Conservation (phyloP, 441 rosid genomes). For the Codiaeum variegatum region DNA sequence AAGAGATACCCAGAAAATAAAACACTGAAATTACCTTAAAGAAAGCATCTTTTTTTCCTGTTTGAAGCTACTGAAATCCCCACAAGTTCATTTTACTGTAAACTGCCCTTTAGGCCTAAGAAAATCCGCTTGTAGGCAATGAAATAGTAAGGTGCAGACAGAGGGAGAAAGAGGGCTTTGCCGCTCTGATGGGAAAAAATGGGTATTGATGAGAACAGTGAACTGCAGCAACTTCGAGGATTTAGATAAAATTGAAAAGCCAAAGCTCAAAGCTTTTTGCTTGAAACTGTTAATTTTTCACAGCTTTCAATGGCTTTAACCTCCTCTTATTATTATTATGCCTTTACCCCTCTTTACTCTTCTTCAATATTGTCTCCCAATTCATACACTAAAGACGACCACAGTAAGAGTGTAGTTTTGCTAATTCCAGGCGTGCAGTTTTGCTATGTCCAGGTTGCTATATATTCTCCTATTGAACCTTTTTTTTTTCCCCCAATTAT, state of each 20-base stretch:
- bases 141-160: neutral
- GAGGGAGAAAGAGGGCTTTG: neutral
- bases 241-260: neutral
- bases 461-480: too few relatives aligned
- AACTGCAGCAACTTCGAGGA: constrained; percentile 7
- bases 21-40: constrained; percentile 38
- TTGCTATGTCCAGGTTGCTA: too few relatives aligned
- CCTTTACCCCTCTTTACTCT: neutral
- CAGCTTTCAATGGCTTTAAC: neutral
- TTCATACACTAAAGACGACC: neutral
- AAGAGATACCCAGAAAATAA: constrained; percentile 14
- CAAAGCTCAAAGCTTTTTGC: neutral
- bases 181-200: neutral
- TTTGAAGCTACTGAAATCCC: constrained; percentile 28
- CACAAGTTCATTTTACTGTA: constrained; percentile 23
- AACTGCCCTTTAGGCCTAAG: neutral
- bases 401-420: too few relatives aligned
- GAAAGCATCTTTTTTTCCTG: constrained; percentile 38
- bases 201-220: neutral
- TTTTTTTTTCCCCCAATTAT: too few relatives aligned
- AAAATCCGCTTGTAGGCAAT: constrained; percentile 10
- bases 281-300: neutral
- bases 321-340: neutral
- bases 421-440: too few relatives aligned
- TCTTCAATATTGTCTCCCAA: neutral